phyloP scores from a whole-genome alignment of 1,139 yeast genomes.

The Yamadazyma oceani region DNA sequence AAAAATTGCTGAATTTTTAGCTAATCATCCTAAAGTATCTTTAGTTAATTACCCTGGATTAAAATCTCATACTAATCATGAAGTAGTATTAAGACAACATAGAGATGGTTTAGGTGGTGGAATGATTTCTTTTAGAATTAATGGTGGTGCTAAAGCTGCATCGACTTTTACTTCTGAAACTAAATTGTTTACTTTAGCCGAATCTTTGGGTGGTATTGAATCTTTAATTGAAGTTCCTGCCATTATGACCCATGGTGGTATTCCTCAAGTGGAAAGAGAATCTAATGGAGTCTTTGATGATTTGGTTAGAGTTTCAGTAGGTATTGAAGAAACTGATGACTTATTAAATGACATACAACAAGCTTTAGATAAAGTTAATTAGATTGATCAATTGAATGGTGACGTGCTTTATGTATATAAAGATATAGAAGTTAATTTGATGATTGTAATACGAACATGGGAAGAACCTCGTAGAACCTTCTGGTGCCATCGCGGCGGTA shows the following conservation, averaged over 20 bases:
- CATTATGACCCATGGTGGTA: conserved; percentile 91
- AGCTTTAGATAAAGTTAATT: conserved; percentile 50
- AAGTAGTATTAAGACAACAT: conserved; percentile 71
- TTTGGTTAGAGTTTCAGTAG: conserved; percentile 79
- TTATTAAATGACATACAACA: conserved; percentile 70
- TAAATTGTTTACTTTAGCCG: conserved; percentile 80
- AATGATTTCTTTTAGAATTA: conserved; percentile 84
- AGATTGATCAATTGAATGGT: background rate
- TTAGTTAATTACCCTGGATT: conserved; percentile 85
- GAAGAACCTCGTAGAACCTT: no score
- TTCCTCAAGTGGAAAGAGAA: conserved; percentile 79
- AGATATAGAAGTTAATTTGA: no score
- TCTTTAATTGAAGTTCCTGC: conserved; percentile 88
- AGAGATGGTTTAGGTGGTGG: conserved; percentile 89
- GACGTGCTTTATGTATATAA: no score
- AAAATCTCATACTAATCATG: conserved; percentile 61
- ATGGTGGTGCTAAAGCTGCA: conserved; percentile 80
- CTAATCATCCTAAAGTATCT: conserved; percentile 50
- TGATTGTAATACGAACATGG: no score
- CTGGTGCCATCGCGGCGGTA: no score
- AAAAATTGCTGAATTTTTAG: conserved; percentile 69
- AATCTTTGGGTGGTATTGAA: conserved; percentile 89
- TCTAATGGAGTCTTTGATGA: conserved; percentile 80
- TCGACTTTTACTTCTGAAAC: conserved; percentile 71
- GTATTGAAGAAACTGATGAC: conserved; percentile 83